Conservation (phyloP, 108 stramenopile species). For the Fistulifera solaris region DNA sequence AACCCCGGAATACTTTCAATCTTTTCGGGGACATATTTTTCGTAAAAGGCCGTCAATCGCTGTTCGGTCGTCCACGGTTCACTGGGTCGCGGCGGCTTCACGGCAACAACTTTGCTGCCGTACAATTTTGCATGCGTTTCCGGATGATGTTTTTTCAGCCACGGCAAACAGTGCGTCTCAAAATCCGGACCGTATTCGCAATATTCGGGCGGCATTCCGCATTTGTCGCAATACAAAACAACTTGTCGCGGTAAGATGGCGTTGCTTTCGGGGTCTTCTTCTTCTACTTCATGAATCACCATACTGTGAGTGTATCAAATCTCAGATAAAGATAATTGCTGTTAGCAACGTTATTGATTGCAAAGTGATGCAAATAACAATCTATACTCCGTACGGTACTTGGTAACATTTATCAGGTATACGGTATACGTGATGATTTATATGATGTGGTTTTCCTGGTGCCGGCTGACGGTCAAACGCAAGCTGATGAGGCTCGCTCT, state of each 20-base stretch:
- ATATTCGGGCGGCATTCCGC: constrained; percentile 95
- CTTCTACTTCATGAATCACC: no score
- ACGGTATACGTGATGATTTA: no score
- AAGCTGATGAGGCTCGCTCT: no score
- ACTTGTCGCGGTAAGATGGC: constrained; percentile 4
- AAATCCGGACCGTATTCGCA: constrained; percentile 92
- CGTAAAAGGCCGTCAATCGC: constrained; percentile 73
- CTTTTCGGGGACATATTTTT: constrained; percentile 82
- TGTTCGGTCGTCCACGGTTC: constrained; percentile 75
- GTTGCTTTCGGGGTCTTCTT: background rate
- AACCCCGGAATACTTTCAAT: constrained; percentile 52
- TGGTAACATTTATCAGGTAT: no score
- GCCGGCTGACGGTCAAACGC: no score
- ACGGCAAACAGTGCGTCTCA: constrained; percentile 72
- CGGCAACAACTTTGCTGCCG: constrained; percentile 5
- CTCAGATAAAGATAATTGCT: no score
- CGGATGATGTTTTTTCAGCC: constrained; percentile 63
- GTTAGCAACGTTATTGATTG: no score
- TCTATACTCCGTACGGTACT: no score
- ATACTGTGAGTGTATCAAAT: no score
- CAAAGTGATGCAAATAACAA: no score
- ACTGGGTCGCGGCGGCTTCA: constrained; percentile 15
- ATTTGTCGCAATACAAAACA: constrained; percentile 84
- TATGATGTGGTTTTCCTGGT: no score
- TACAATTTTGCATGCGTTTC: constrained; percentile 33